Base-by-base conservation (phyloP, 768 basidiomycete genomes). In the Lactarius hengduanensis region DNA sequence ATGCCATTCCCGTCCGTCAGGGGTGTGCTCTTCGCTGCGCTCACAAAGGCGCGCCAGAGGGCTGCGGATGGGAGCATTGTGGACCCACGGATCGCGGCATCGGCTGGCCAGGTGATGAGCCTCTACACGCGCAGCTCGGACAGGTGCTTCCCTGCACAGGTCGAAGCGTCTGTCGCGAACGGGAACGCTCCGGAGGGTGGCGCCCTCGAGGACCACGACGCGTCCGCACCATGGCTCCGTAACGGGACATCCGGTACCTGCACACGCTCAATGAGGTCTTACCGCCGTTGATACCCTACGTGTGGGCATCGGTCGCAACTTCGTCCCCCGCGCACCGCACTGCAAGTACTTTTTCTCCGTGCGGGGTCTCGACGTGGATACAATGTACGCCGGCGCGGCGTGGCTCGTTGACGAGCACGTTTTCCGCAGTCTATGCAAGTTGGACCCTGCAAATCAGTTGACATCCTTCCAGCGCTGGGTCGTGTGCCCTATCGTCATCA, bases 291-390 rank as follows among this genome's bases (percentile, higher is more conserved):
- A 94, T 98, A 72, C 90, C 98, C 45, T 82, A 94, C 59, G 95
- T 94, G 9, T 99, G 96, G 96, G 94, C 96, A 10, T 94, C 96
- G 22, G 89, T 98, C 34, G 76, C 84, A 3, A 76, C 82, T 9
- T 74, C 75, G 40, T 98, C 98, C 77, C 94, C 95, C 26, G 90
- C 96, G 8, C 88, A 96, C 4, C 5, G 43, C 96, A 98, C 75
- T 98, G 98, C 86, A 98, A 96, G 74, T 98, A 98, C 78, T 95
- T 98, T 77, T 98, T 99, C 81, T 83, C 86, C 38, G 77, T 86
- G 0, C 77, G 80, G 38, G 77, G 77, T 34, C 86, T 98, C 61
- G 85, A 96, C 76, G 74, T 96, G 34, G 72, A 78, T 1, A 81
- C 80, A 55, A 98, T 98, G 95, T 83, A 82, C 66, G 81, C 84